Conservation (phyloP, 495 filamentous ascomycete species). For the Podospora comata region DNA sequence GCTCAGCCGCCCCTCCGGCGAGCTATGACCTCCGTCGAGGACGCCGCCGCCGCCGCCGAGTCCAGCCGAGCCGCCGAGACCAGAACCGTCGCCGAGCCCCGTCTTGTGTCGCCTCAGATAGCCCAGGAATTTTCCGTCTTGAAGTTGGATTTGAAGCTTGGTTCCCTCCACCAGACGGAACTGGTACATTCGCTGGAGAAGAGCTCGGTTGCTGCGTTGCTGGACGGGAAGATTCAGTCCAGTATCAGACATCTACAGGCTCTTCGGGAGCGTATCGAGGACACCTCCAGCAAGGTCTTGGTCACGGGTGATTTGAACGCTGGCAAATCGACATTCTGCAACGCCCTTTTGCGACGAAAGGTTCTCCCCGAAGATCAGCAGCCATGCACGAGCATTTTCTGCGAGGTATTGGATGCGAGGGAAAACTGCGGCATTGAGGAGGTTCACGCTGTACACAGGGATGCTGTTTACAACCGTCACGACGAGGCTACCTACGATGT, state of each 20-base stretch:
- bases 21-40: conserved; percentile 67
- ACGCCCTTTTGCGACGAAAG: conserved; percentile 87
- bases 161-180: conserved; percentile 77
- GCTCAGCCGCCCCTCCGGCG: conserved; percentile 58
- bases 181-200: conserved; percentile 97
- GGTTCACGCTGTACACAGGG: conserved; percentile 88
- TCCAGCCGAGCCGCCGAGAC: conserved; percentile 66
- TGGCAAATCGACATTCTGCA: conserved; percentile 98
- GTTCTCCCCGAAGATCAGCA: conserved; percentile 95
- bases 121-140: conserved; percentile 93
- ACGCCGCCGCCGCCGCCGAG: conserved; percentile 61
- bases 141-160: conserved; percentile 91
- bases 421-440: conserved; percentile 91
- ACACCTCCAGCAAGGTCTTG: conserved; percentile 94
- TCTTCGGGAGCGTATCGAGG: conserved; percentile 89
- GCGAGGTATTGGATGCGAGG: conserved; percentile 87
- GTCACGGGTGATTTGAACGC: conserved; percentile 98
- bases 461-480: conserved; percentile 74
- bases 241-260: conserved; percentile 85
- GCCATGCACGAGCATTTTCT: conserved; percentile 98
- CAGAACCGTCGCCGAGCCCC: conserved; percentile 55
- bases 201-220: conserved; percentile 75
- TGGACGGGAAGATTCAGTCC: conserved; percentile 91
- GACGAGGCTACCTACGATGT: conserved; percentile 94
- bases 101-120: conserved; percentile 87